Conservation (phyloP, 495 filamentous ascomycete genomes). For the Elaphomyces granulatus region DNA sequence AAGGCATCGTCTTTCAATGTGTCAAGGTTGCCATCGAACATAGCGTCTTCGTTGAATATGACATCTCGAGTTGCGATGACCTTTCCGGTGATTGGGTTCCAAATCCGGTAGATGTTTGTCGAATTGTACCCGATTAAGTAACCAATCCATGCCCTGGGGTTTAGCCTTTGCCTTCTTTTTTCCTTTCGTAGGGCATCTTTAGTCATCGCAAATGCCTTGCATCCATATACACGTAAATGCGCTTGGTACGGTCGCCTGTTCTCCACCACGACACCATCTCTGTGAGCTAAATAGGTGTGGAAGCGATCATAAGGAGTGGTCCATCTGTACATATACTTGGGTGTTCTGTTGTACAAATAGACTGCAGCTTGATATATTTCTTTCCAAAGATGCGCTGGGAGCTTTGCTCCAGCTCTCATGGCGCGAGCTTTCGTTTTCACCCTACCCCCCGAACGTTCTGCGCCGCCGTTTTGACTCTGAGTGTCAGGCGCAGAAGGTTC, state of each 20-base stretch:
- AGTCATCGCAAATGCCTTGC: constrained; percentile 9
- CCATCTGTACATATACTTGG: background rate
- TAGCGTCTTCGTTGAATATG: constrained; percentile 4
- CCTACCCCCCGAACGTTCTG: background rate
- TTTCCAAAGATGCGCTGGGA: background rate
- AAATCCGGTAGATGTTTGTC: constrained; percentile 17
- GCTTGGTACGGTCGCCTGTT: constrained; percentile 5
- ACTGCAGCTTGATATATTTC: background rate
- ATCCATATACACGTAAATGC: constrained; percentile 1
- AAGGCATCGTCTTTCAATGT: constrained; percentile 15
- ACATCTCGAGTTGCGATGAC: background rate
- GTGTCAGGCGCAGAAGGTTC: background rate
- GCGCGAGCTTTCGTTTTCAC: background rate
- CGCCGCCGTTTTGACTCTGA: constrained; percentile 1
- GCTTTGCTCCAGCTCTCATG: background rate
- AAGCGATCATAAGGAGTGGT: constrained; percentile 1
- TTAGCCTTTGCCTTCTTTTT: constrained; percentile 6
- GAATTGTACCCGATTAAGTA: constrained; percentile 18
- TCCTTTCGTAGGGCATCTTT: constrained; percentile 5
- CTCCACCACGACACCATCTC: background rate
- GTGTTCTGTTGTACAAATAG: constrained; percentile 1
- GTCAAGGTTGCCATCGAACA: constrained; percentile 13
- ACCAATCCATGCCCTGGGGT: constrained; percentile 14
- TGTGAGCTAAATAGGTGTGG: background rate
- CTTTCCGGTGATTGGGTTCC: constrained; percentile 8